Base-by-base conservation (phyloP, 257 asterid species). In the Avicennia marina region DNA sequence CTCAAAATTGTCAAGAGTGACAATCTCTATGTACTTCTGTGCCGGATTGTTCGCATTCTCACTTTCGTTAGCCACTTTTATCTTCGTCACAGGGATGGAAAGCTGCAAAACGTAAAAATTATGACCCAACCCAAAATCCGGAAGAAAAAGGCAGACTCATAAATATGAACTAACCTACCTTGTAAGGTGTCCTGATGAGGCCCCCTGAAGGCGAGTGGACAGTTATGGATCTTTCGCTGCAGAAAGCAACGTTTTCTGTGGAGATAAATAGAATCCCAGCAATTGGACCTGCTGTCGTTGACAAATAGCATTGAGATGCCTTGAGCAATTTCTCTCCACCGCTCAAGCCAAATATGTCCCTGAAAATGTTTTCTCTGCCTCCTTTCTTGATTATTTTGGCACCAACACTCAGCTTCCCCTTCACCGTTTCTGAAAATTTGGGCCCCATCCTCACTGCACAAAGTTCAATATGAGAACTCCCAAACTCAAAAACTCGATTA, bases 251-350 rank as follows among this genome's bases (percentile, higher is more conserved):
- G 39, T 83, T 87, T 0, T 64, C 43, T 1, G 96, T 82, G 20
- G 98, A 90, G 22, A 82, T 67, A 41, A 87, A 90, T 11, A 90
- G 58, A 54, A 77, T 85, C 32, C 98, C 95, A 26, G 96, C 96
- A 61, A 90, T 81, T 1, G 98, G 98, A 21, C 95, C 98, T 0
- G 90, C 75, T 3, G 98, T 81, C 1, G 98, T 90, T 11, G 88
- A 90, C 9, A 90, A 54, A 50, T 90, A 87, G 66, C 98, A 90
- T 11, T 85, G 95, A 13, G 96, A 87, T 36, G 96, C 89, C 68
- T 90, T 90, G 0, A 87, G 53, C 52, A 85, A 20, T 64, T 74
- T 66, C 40, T 87, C 95, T 9, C 80, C 94, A 1, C 79, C 79
- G 10, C 50, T 60, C 10, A 64, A 65, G 6, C 83, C 80, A 56